These are phyloP conservation scores for Hanseniaspora uvarum DNA, from an alignment of 1,139 yeast species.

Conservation along the genomic window DNA sequence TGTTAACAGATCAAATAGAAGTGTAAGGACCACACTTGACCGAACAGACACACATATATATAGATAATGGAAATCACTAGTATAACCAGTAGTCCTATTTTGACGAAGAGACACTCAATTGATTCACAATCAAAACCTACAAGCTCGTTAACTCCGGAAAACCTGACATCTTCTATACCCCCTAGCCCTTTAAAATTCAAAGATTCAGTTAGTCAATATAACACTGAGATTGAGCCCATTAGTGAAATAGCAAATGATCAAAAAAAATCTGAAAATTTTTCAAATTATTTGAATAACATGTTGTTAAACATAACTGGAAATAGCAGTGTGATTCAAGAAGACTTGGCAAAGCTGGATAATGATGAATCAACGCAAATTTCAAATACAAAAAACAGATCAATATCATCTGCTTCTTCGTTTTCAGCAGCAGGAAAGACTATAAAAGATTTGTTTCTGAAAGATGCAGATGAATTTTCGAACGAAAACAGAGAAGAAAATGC, in stretches of 20 bases:
- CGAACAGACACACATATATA: neutral
- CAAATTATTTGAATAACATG: conserved; percentile 8
- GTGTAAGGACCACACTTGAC: neutral
- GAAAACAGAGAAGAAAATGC: neutral
- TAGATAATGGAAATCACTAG: neutral
- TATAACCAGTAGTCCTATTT: neutral
- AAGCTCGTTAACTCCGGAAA: conserved; percentile 1
- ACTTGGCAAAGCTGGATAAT: neutral
- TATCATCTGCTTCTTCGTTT: conserved; percentile 5
- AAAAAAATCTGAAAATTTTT: neutral
- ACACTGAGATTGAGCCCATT: neutral
- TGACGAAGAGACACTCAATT: neutral
- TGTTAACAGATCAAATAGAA: neutral
- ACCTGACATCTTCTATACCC: neutral
- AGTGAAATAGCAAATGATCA: neutral
- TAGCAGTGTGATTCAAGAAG: neutral
- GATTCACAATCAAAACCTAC: neutral
- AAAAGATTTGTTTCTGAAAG: conserved; percentile 14
- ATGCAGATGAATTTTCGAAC: neutral
- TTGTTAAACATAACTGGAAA: conserved; percentile 7
- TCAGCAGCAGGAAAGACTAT: conserved; percentile 13
- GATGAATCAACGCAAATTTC: neutral
- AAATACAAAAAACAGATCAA: neutral
- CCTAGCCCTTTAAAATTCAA: conserved; percentile 9
- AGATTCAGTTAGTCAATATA: neutral